Evolutionary conservation across 2,329 filamentous ascomycete genomes (phyloP), one percentile per base, ranked within the genome.

Genomic region (Penicillium sp.): DNA sequence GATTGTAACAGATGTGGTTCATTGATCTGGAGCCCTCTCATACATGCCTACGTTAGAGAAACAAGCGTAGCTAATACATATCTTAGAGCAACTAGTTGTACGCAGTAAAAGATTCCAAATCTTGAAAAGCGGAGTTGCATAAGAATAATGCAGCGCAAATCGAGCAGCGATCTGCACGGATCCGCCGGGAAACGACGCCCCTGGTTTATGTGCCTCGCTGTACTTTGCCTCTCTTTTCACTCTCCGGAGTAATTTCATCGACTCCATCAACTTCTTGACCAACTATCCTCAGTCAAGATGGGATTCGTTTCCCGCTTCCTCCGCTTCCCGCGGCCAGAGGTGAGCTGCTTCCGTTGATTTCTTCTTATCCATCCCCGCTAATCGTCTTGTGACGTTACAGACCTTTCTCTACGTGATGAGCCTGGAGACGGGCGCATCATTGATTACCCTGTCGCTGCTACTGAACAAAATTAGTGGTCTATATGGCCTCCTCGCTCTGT

Each of bases 391-490:
- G 48, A 51, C 61, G 58, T 41, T 14, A 42, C 66, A 95, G 89
- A 85, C 82, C 38, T 91, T 95, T 67, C 80, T 95, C 56, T 88
- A 87, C 65, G 75, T 89, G 62, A 85, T 95, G 75, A 87, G 86
- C 64, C 82, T 96, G 44, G 86, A 88, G 60, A 91, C 87, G 27
- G 90, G 88, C 57, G 85, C 87, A 38, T 88, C 93, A 59, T 79
- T 96, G 61, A 89, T 95, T 61, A 84, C 86, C 4, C 77, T 93
- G 51, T 83, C 86, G 9, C 80, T 95, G 54, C 77, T 94, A 45
- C 84, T 96, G 73, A 96, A 96, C 77, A 95, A 95, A 70, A 81
- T 90, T 57, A 91, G 88, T 40, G 90, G 89, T 47, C 77, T 95
- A 57, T 96, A 95, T 70, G 90, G 90, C 55, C 77, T 96, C 35